A percentile compares a stretch with the other conserved stretches of the same genome.
phyloP scores from a whole-genome alignment of 768 basidiomycete species.

The Suillus paluster region DNA sequence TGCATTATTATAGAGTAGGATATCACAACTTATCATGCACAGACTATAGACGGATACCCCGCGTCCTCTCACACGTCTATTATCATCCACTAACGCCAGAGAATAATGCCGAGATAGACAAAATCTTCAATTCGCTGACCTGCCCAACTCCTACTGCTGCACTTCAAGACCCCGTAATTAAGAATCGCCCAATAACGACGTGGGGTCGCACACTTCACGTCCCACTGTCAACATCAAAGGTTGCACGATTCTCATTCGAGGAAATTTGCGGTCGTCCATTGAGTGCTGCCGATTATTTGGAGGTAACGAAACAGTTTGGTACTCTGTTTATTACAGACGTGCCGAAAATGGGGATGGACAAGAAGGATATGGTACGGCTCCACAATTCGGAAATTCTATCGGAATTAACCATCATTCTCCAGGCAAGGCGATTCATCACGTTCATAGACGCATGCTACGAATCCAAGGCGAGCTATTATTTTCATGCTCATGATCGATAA shows the following conservation, averaged over 20 bases:
- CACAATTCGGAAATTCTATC: background rate
- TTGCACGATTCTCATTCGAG: slow-evolving; percentile 86
- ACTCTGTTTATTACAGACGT: slow-evolving; percentile 90
- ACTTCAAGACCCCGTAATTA: slow-evolving; percentile 53
- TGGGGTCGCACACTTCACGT: slow-evolving; percentile 89
- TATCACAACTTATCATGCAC: slow-evolving; percentile 11
- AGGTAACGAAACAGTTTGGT: slow-evolving; percentile 85
- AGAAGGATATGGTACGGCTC: slow-evolving; percentile 78
- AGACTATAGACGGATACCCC: slow-evolving; percentile 96
- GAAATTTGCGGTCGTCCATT: slow-evolving; percentile 89
- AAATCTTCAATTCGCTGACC: slow-evolving; percentile 81
- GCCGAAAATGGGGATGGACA: slow-evolving; percentile 83
- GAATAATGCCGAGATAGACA: slow-evolving; percentile 72
- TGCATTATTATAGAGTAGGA: background rate
- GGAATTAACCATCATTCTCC: slow-evolving; percentile 10
- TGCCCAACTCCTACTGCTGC: slow-evolving; percentile 45
- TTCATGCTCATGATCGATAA: slow-evolving; percentile 3
- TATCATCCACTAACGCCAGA: slow-evolving; percentile 76
- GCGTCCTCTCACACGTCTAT: slow-evolving; percentile 93
- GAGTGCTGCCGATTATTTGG: slow-evolving; percentile 95
- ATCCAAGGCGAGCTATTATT: slow-evolving; percentile 60
- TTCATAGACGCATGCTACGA: slow-evolving; percentile 98
- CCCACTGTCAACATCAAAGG: slow-evolving; percentile 76
- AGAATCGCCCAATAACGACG: slow-evolving; percentile 69
- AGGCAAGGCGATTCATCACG: slow-evolving; percentile 96